These are phyloP conservation scores for Carex sylvatica DNA, from an alignment of 202 grass and related monocot species.

Conservation along the genomic window DNA sequence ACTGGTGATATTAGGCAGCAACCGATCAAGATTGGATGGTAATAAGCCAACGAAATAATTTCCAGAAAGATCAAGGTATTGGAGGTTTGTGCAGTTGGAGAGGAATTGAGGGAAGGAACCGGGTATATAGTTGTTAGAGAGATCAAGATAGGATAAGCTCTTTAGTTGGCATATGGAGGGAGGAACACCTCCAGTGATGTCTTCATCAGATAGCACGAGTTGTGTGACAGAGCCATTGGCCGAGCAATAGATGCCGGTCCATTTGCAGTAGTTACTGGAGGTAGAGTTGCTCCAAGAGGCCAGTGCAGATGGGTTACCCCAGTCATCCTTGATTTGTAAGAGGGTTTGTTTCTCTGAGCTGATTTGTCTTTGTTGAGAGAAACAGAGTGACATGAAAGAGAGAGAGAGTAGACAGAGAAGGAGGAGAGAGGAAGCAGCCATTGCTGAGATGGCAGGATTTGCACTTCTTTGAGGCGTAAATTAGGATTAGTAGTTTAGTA, in stretches of 20 bases:
- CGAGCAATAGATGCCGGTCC: slow-evolving; percentile 29
- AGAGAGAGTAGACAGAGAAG: slow-evolving; percentile 29
- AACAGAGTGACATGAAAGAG: not conserved
- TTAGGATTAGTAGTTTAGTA: not conserved
- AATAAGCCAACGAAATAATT: slow-evolving; percentile 38
- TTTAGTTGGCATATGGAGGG: slow-evolving; percentile 40
- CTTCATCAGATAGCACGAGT: not conserved
- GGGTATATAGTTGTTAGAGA: slow-evolving; percentile 45
- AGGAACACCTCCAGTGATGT: slow-evolving; percentile 30
- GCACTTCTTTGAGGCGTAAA: not conserved
- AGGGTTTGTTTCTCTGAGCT: slow-evolving; percentile 29
- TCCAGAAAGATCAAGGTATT: slow-evolving; percentile 38
- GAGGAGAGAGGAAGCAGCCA: not conserved
- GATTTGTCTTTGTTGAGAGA: slow-evolving; percentile 37
- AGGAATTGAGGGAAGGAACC: slow-evolving; percentile 35
- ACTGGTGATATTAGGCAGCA: slow-evolving; percentile 34
- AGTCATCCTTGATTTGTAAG: slow-evolving; percentile 31
- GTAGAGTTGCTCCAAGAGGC: slow-evolving; percentile 39
- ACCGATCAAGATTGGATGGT: slow-evolving; percentile 24
- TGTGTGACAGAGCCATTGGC: slow-evolving; percentile 19
- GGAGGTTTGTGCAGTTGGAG: slow-evolving; percentile 40
- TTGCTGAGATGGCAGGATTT: not conserved
- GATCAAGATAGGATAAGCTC: slow-evolving; percentile 31
- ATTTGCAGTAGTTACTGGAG: slow-evolving; percentile 29
- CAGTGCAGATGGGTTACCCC: slow-evolving; percentile 35